Base-by-base conservation (phyloP, 768 basidiomycete genomes). In the Lentinula boryana region DNA sequence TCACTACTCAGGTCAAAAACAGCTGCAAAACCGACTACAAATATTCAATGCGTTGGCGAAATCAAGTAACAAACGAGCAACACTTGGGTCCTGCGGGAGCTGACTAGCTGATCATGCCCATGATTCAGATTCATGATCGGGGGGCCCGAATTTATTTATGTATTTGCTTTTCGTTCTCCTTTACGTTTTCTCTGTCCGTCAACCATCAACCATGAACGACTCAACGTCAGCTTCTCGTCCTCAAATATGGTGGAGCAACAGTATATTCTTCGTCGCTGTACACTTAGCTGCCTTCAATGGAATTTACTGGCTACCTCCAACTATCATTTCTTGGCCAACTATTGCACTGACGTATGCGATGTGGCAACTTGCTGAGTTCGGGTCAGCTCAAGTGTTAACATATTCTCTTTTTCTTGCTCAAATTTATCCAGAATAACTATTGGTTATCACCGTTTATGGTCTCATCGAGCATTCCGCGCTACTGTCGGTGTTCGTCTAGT, bases 391-490 rank as follows among this genome's bases (percentile, higher is more conserved):
- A 49, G 41, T 55, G 21, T 38, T 31, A 12, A 4, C 12, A 13
- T 13, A 2, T 21, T 40, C 6, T 13, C 35, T 8, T 61, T 56
- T 49, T 16, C 62, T 54, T 49, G 27, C 33, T 51, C 16, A 35
- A 31, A 9, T 18, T 18, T 41, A 18, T 16, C 16, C 60, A 89
- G 88, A 1, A 84, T 91, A 52, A 91, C 86, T 2, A 76, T 88
- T 64, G 89, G 89, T 1, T 91, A 91, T 68, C 89, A 91, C 68
- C 80, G 89, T 40, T 72, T 92, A n/a, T 91, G 87, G 71, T 89
- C 89, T 5, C 90, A 91, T 67, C 80, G 82, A 4, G 78, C 88
- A 1, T 91, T 89, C 70, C 78, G 79, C 18, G 89, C 89, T 4
- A 74, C 74, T 1, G 60, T 80, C 16, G 76, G 75, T 9, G 81